Conservation (phyloP, 805 yeast genomes). For the Candida hungchunana region DNA sequence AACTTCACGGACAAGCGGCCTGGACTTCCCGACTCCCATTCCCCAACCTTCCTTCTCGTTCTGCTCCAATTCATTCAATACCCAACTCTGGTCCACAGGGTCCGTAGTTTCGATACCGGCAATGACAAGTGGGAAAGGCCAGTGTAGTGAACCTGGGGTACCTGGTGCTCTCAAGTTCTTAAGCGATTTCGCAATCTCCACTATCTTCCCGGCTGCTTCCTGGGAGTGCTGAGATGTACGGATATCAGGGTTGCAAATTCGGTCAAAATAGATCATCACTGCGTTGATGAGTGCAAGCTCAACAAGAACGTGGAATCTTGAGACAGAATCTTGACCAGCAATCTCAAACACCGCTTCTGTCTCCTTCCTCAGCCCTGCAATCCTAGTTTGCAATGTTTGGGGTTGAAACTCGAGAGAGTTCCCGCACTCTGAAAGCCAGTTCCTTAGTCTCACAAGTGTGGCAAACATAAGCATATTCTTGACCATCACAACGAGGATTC, state of each 20-base stretch:
- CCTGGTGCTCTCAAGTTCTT: slow-evolving; percentile 2
- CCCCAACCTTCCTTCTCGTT: slow-evolving; percentile 10
- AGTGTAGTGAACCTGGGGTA: slow-evolving; percentile 10
- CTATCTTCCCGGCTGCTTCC: slow-evolving; percentile 3
- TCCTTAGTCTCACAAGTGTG: slow-evolving; percentile 6
- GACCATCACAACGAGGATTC: slow-evolving; percentile 8
- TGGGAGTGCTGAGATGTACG: slow-evolving; percentile 7
- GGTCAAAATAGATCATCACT: slow-evolving; percentile 6
- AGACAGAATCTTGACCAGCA: slow-evolving; percentile 1
- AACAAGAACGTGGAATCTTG: slow-evolving; percentile 5
- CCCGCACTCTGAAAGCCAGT: slow-evolving; percentile 8
- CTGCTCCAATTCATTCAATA: slow-evolving; percentile 6
- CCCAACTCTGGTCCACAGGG: slow-evolving; percentile 7
- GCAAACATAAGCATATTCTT: slow-evolving; percentile 11
- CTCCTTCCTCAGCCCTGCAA: slow-evolving; percentile 3
- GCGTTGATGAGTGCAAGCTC: slow-evolving; percentile 8
- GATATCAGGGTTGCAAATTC: slow-evolving; percentile 6
- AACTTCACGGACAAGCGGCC: slow-evolving; percentile 4
- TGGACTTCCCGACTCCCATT: slow-evolving; percentile 1
- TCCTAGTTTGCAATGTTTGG: slow-evolving; percentile 3
- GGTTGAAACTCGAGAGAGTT: slow-evolving; percentile 10
- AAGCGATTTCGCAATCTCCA: slow-evolving; percentile 2
- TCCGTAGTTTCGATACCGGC: slow-evolving; percentile 9
- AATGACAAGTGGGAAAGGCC: slow-evolving; percentile 10
- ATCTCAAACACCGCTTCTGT: slow-evolving; percentile 3